These are phyloP conservation scores for Datura wrightii DNA, from an alignment of 257 asterid species.

Conservation along the genomic window DNA sequence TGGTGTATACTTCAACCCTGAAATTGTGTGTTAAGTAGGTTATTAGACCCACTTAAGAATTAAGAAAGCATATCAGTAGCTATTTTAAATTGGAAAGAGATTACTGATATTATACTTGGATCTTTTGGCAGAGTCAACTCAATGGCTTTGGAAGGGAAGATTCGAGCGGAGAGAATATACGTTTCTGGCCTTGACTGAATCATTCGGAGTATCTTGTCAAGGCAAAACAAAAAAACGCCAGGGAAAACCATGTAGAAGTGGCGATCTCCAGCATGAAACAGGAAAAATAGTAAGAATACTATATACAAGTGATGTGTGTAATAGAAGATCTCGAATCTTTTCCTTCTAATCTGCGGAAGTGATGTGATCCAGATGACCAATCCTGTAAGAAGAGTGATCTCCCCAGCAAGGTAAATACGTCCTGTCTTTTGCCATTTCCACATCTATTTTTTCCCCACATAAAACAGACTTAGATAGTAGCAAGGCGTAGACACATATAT, in stretches of 20 bases:
- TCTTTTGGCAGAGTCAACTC: slow-evolving; percentile 80
- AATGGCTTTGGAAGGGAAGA: slow-evolving; percentile 73
- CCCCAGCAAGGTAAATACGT: slow-evolving; percentile 87
- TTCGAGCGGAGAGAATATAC: slow-evolving; percentile 70
- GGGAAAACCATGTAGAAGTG: slow-evolving; percentile 83
- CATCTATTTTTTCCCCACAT: slow-evolving; percentile 53
- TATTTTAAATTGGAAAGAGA: not conserved
- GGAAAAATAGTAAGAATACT: slow-evolving; percentile 64
- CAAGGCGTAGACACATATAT: not conserved
- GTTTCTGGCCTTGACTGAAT: slow-evolving; percentile 75
- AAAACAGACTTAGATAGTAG: not conserved
- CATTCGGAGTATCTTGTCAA: slow-evolving; percentile 69
- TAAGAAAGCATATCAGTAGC: not conserved
- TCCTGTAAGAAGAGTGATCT: slow-evolving; percentile 62
- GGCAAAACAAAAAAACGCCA: slow-evolving; percentile 68
- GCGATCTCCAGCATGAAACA: slow-evolving; percentile 92
- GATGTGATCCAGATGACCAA: slow-evolving; percentile 69
- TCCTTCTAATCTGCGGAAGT: slow-evolving; percentile 77
- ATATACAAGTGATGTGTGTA: slow-evolving; percentile 81
- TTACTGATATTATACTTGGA: slow-evolving; percentile 55
- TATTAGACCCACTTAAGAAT: not conserved
- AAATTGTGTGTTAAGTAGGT: slow-evolving; percentile 26
- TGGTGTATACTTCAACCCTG: slow-evolving; percentile 68
- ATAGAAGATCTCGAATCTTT: slow-evolving; percentile 64
- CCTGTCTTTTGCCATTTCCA: slow-evolving; percentile 91